Evolutionary conservation across 2,329 filamentous ascomycete genomes (phyloP), one percentile per base, ranked within the genome.

Genomic region (Pyrenophora teres): DNA sequence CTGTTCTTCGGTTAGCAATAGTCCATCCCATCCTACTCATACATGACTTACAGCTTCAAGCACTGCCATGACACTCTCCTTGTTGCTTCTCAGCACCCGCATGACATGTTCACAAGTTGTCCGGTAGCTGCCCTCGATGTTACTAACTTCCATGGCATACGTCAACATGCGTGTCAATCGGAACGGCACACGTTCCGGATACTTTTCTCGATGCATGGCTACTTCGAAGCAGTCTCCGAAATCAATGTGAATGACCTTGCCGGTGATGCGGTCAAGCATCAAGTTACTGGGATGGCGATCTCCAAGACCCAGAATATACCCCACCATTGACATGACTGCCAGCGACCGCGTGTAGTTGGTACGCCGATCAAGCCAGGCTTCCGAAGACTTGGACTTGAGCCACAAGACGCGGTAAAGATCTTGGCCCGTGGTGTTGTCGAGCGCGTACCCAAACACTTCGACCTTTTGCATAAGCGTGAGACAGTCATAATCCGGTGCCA

Each of bases 241-340:
- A 79, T 99, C 94, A 65, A 99, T 97, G 72, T 99, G 94, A 60
- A 99, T 88, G 57, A 99, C 94, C 79, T 96, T 96, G 70, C 94
- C 94, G 1, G 93, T 97, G 55, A 95, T 86, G 33, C 92, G 88
- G 74, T 99, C 94, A 35, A 99, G 87, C 88, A 99, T 95, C 68
- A 99, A 78, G 74, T 99, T 99, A 54, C 92, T 97, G 32, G 95
- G 95, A 76, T 99, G 94, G 40, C 95, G 87, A 77, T 99, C 94
- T 47, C 94, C 94, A 12, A 99, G 81, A 54, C 94, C 95, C 18
- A 99, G 85, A 60, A 99, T 97, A 74, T 99, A 99, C 58, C 94
- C 94, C n/a, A 97, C 94, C 92, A 99, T 99, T n/a, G 92, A 97
- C 94, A 99, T 99, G 67, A 99, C 94, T 64, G 91, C 94, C 2